These are phyloP conservation scores for Plasmodium sp. DNA, from an alignment of 169 alveolate species.

Conservation along the genomic window DNA sequence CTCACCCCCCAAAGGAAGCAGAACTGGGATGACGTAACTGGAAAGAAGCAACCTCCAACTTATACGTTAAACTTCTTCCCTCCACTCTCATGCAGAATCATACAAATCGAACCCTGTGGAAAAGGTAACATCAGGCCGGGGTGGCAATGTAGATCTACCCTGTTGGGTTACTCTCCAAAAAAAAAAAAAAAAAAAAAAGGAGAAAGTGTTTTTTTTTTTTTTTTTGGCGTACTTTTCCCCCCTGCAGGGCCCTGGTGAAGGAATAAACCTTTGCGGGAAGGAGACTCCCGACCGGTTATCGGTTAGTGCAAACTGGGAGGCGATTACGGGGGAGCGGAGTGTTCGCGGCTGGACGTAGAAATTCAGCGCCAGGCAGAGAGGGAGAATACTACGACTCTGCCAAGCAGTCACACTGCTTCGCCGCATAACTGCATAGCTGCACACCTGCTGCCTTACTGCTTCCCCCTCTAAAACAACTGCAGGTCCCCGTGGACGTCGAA, in stretches of 20 bases:
- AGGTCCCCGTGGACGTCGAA: slow-evolving; percentile 38
- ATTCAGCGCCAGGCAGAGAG: not conserved
- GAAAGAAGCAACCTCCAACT: not conserved
- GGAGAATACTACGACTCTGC: not conserved
- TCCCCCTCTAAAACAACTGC: not conserved
- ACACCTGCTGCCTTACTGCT: not conserved
- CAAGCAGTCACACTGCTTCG: not conserved
- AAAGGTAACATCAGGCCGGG: not conserved
- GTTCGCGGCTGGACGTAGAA: not conserved
- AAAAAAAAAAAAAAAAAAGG: not conserved
- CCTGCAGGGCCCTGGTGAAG: slow-evolving; percentile 4
- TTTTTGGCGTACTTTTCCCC: not conserved
- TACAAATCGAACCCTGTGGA: not conserved
- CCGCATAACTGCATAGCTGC: not conserved
- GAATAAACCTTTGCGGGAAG: slow-evolving; percentile 49
- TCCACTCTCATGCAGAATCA: not conserved
- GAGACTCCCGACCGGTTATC: slow-evolving; percentile 38
- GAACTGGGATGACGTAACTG: not conserved
- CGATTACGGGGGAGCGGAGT: not conserved
- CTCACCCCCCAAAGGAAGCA: not conserved
- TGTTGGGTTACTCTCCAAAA: not conserved
- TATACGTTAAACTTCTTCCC: not conserved
- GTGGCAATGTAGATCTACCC: not conserved
- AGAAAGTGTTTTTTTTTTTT: not conserved
- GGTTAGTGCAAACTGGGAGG: not conserved